Percentiles rank a stretch among this genome's conserved stretches.
Conservation (phyloP, 2,329 filamentous ascomycete species). For the Hirsutella minnesotensis region DNA sequence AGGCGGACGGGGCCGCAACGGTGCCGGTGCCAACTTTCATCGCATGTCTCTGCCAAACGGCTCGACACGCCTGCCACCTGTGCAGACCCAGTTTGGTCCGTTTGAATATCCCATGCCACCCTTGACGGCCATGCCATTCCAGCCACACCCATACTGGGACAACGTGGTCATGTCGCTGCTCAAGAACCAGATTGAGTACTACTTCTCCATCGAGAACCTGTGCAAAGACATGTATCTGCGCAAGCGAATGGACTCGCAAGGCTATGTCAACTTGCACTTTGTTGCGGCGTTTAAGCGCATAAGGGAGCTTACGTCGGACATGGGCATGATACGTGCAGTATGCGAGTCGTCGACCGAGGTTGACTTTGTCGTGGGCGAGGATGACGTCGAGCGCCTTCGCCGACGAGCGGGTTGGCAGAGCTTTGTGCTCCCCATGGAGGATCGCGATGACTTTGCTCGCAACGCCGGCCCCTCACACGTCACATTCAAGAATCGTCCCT, state of each 20-base stretch:
- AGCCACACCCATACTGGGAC: constrained; percentile 36
- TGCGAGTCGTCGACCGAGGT: constrained; percentile 61
- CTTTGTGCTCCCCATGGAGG: constrained; percentile 61
- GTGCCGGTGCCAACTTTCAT: constrained; percentile 20
- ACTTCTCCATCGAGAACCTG: constrained; percentile 92
- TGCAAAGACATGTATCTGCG: constrained; percentile 87
- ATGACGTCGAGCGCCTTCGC: constrained; percentile 69
- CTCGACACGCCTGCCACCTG: constrained; percentile 20
- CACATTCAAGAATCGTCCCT: constrained; percentile 22
- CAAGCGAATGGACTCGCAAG: constrained; percentile 87
- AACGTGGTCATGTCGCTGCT: constrained; percentile 34
- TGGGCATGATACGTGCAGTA: constrained; percentile 61
- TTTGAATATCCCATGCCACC: constrained; percentile 30
- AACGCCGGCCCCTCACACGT: constrained; percentile 50
- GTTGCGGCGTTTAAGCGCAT: constrained; percentile 78
- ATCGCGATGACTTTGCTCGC: constrained; percentile 62
- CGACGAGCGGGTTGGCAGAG: constrained; percentile 64
- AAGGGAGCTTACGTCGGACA: constrained; percentile 37
- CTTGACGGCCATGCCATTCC: constrained; percentile 22
- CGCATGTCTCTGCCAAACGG: constrained; percentile 28
- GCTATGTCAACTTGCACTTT: constrained; percentile 71
- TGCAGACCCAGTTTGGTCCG: constrained; percentile 21
- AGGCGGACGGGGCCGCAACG: constrained; percentile 22
- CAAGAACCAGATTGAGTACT: constrained; percentile 64
- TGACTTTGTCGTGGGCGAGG: constrained; percentile 63